Evolutionary conservation across 2,329 filamentous ascomycete species (phyloP), one percentile per base, ranked within the genome.

Genomic region (Coleophoma crateriformis): DNA sequence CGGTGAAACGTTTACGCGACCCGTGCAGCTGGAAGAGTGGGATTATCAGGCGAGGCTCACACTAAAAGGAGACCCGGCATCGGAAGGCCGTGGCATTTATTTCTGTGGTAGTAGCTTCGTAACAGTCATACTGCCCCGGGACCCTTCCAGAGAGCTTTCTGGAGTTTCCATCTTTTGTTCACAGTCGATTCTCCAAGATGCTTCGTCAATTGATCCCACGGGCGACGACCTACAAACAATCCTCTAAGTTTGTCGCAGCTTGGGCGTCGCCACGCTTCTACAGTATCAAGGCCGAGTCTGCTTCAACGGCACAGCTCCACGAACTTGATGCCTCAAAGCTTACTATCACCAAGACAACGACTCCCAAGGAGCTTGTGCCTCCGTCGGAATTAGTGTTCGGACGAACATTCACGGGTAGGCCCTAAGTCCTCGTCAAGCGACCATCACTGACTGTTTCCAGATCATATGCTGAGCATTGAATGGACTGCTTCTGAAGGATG

Each of bases 381-480:
- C 81, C 87, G 13, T 81, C 92, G 65, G 84, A 95, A 55, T 82
- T 99, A 49, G 76, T 97, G 56, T 99, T 99, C 69, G 94, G 94
- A 56, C 81, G 81, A 58, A 86, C 84, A 45, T 99, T 99, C 70
- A 96, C 94, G 62, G 90, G 90, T 91, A 72, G 50, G 68, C 51
- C 37, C 19, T 22, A 33, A 20, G 20, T 37, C 46, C 19, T 33
- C 22, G 33, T 35, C 27, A 44, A 35, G 14, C 13, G 20, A 39
- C 33, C 3, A 40, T 37, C 50, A 47, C 47, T 54, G 47, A 42
- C 40, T 14, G 33, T 19, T 43, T 22, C 38, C 66, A 95, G 94
- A 99, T 74, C 94, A 97, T 73, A 97, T 99, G 92, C 84, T 97
- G 64, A 85, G 87, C 52, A 79, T 95, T 60, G 90, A 96, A 76